Evolutionary conservation across 139 green algal species (phyloP).

Genomic region (Chlorella sorokiniana): DNA sequence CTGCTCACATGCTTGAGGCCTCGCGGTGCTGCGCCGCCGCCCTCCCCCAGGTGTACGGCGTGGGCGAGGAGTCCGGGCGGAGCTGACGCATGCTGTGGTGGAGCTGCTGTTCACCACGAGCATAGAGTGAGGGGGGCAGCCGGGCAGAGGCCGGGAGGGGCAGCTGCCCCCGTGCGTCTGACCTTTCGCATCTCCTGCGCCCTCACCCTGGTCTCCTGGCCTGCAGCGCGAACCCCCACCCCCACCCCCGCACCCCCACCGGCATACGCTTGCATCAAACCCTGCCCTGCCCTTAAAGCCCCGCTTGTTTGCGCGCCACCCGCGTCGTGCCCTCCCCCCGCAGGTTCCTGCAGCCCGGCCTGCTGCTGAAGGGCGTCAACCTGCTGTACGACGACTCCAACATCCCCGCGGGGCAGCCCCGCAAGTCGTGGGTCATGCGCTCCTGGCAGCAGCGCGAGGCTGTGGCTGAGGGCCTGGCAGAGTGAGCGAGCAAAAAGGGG

Average conservation of each 20-base stretch:
- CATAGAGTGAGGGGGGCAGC: constrained; percentile 38
- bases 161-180: not conserved
- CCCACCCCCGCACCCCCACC: too few species aligned
- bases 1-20: not conserved
- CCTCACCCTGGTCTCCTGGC: not conserved
- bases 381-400: constrained; percentile 31
- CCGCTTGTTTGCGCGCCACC: not conserved
- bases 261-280: not conserved
- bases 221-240: too few species aligned
- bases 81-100: constrained; percentile 68
- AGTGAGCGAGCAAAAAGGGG: constrained; percentile 61
- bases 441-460: constrained; percentile 58
- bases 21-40: not conserved
- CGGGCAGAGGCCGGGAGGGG: not conserved
- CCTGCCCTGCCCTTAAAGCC: not conserved
- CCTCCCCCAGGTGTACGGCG: constrained; percentile 10
- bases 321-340: constrained; percentile 43
- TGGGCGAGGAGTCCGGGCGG: constrained; percentile 52
- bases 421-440: constrained; percentile 64
- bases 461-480: constrained; percentile 66
- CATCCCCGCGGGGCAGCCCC: constrained; percentile 35
- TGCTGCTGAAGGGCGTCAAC: constrained; percentile 72
- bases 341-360: constrained; percentile 80
- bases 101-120: constrained; percentile 81
- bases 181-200: too few species aligned